These are phyloP conservation scores for Malus orientalis DNA, from an alignment of 306 rosid species.

Conservation along the genomic window DNA sequence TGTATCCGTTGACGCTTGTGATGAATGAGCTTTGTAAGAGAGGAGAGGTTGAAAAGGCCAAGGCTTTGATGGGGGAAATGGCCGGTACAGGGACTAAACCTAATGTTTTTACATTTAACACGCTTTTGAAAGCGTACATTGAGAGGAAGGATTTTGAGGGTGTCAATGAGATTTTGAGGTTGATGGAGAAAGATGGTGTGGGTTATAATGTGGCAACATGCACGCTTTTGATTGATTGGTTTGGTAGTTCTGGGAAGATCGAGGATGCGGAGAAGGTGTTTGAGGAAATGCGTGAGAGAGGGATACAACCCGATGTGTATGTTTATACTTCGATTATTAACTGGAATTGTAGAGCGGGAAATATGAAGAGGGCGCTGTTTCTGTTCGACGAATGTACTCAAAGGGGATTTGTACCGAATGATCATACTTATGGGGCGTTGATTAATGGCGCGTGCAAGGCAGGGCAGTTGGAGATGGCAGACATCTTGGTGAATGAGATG, in stretches of 20 bases:
- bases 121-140: conserved; percentile 44
- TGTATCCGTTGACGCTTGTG: conserved; percentile 58
- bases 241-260: conserved; percentile 35
- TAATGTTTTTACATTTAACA: conserved; percentile 52
- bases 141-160: conserved; percentile 38
- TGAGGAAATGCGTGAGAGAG: conserved; percentile 44
- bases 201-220: conserved; percentile 39
- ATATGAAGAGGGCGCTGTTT: conserved; percentile 50
- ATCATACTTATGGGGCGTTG: conserved; percentile 53
- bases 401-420: conserved; percentile 48
- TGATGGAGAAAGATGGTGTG: conserved; percentile 51
- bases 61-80: conserved; percentile 48
- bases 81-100: conserved; percentile 36
- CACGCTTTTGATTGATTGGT: conserved; percentile 52
- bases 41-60: conserved; percentile 49
- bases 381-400: conserved; percentile 65
- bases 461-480: conserved; percentile 67
- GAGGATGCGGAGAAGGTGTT: conserved; percentile 51
- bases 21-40: conserved; percentile 50
- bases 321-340: conserved; percentile 58
- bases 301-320: conserved; percentile 51
- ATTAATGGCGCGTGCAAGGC: conserved; percentile 62
- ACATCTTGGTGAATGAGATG: conserved; percentile 61
- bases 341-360: conserved; percentile 53
- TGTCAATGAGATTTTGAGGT: conserved; percentile 36